Evolutionary conservation across 768 basidiomycete species (phyloP), one percentile per base, ranked within the genome.

Genomic region (Melanogaster broomeanus): DNA sequence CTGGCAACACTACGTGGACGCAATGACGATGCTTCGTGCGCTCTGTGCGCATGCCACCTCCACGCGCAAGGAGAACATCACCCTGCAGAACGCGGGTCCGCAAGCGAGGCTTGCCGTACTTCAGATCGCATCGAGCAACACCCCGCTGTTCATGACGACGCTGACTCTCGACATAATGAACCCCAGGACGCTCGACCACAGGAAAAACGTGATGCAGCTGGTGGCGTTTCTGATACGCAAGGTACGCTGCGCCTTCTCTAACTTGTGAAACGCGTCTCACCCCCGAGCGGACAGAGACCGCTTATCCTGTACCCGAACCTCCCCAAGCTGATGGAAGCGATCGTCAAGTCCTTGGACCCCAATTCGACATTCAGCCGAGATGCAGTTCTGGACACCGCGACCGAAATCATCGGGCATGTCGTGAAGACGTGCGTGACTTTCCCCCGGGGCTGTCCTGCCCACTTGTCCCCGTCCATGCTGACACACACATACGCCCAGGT

Each of bases 271-370:
- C 22, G 19, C 13, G 15, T 5, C n/a, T 16, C 28, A 48, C 34
- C 28, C 12, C 15, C 9, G 39, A 22, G 22, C 22, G 33, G 8
- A 33, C 59, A 93, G 89, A 86, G 89, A 60, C 94, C 95, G 1
- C 73, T 90, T 24, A 84, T 96, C 8, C 74, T 98, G 38, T 88
- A 92, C 58, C 82, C 90, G 3, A 89, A 87, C 59, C 73, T 98
- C 24, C 88, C 95, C 0, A 81, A 85, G 37, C 73, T 98, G 40
- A 87, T 93, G 69, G 97, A 98, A 65, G 93, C 95, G 1, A 93
- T 98, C 1, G 94, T 98, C 16, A 95, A 94, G 65, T 97, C 93
- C 0, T 76, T 99, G 49, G 96, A 99, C 70, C 97, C 97, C 15
- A 95, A 91, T 65, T 85, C 77, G 38, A 90, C 76, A 0, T 68